Percentiles rank a stretch among this genome's conserved stretches.
phyloP scores from a whole-genome alignment of 331 rosid species.

The Pyrus hybrid region DNA sequence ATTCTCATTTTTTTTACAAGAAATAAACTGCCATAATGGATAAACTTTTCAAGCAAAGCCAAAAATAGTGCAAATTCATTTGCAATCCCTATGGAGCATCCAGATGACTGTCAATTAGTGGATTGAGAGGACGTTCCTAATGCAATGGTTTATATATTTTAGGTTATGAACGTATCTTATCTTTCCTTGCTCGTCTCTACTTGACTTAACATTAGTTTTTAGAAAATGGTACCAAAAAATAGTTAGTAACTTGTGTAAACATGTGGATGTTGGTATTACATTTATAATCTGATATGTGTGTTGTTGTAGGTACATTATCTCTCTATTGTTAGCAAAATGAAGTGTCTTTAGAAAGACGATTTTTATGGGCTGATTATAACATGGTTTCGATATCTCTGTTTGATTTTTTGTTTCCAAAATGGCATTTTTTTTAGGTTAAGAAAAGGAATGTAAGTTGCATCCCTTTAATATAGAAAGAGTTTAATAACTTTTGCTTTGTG shows the following conservation, averaged over 20 bases:
- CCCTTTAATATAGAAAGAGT: neutral
- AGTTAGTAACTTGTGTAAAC: neutral
- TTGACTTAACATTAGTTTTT: neutral
- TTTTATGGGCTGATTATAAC: neutral
- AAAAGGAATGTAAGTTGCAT: neutral
- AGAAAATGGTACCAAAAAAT: neutral
- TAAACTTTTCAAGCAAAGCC: neutral
- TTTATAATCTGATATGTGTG: neutral
- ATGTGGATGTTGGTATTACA: neutral
- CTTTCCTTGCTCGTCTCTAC: neutral
- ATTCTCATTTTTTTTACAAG: neutral
- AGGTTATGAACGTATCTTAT: neutral
- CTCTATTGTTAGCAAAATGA: neutral
- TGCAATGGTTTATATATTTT: neutral
- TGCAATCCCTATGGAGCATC: neutral
- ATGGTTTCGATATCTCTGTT: neutral
- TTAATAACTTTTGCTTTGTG: conserved; percentile 1
- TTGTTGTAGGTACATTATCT: neutral
- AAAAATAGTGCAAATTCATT: neutral
- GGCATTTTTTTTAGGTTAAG: neutral
- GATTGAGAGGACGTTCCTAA: neutral
- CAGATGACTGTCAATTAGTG: neutral
- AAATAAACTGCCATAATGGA: neutral
- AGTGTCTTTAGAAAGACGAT: neutral
- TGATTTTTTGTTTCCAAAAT: neutral